These are phyloP conservation scores for Funneliformis geosporum DNA, from an alignment of 192 early-diverging fungal species.

Conservation along the genomic window DNA sequence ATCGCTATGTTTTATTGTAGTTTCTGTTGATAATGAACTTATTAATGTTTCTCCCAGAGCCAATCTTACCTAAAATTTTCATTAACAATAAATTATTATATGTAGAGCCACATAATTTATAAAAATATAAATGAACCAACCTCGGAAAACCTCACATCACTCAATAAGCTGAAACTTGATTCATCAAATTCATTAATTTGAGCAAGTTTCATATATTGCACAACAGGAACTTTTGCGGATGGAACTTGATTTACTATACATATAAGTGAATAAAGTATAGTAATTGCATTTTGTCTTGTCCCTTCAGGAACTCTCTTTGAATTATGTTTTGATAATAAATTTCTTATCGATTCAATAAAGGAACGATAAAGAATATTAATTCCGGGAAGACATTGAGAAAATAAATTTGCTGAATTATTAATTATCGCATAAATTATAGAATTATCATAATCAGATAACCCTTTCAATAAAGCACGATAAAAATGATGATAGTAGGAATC, in stretches of 20 bases:
- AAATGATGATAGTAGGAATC: constrained; percentile 65
- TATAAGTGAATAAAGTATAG: constrained; percentile 46
- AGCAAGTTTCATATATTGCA: constrained; percentile 3
- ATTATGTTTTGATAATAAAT: constrained; percentile 48
- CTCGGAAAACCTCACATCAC: neutral
- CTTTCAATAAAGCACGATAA: constrained; percentile 54
- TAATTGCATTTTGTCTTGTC: constrained; percentile 49
- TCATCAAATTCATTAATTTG: constrained; percentile 9
- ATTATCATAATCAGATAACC: constrained; percentile 56
- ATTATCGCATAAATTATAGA: constrained; percentile 68
- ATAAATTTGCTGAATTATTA: constrained; percentile 66
- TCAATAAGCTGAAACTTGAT: neutral
- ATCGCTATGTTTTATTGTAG: constrained; percentile 31
- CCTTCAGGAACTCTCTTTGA: constrained; percentile 40
- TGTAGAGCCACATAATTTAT: neutral
- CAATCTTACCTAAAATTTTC: constrained; percentile 35
- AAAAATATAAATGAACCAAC: neutral
- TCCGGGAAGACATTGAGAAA: constrained; percentile 69
- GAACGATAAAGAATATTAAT: constrained; percentile 62
- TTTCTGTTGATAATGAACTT: constrained; percentile 33
- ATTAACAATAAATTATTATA: neutral
- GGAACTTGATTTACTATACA: constrained; percentile 36
- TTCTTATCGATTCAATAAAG: constrained; percentile 62
- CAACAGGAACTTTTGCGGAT: constrained; percentile 12
- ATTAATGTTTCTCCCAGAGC: constrained; percentile 39